A percentile compares a stretch with the other conserved stretches of the same genome.
Conservation (phyloP, 148 eudicot species). For the Camellia sinensis region DNA sequence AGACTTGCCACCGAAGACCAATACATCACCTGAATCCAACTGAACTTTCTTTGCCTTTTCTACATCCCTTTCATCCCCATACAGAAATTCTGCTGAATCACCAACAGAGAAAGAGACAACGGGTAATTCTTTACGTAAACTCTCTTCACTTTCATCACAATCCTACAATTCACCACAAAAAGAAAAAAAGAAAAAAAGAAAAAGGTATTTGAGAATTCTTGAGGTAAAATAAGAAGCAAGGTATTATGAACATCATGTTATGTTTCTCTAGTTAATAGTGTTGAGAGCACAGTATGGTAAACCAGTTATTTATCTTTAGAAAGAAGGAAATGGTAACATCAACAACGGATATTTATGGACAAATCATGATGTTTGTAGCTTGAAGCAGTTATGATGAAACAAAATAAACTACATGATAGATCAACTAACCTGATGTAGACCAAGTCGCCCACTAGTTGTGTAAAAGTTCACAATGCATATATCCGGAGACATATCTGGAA, state of each 20-base stretch:
- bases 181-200: not conserved
- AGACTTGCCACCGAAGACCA: constrained; percentile 61
- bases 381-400: not conserved
- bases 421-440: constrained; percentile 64
- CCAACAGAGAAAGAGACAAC: constrained; percentile 66
- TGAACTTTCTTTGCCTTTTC: constrained; percentile 37
- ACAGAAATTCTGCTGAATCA: constrained; percentile 65
- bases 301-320: too few species aligned
- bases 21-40: constrained; percentile 66
- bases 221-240: too few species aligned
- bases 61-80: constrained; percentile 48
- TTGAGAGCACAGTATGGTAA: too few species aligned
- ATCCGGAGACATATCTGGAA: constrained; percentile 58
- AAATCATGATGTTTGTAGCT: too few species aligned
- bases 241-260: not conserved
- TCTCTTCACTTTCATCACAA: constrained; percentile 53
- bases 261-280: not conserved
- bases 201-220: too few species aligned
- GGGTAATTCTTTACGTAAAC: constrained; percentile 46
- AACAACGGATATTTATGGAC: too few species aligned
- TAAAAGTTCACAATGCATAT: constrained; percentile 74
- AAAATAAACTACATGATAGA: not conserved
- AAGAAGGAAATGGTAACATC: too few species aligned
- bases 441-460: constrained; percentile 50
- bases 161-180: constrained; percentile 33